Percentiles rank a stretch among this genome's conserved stretches.
phyloP scores from a whole-genome alignment of 306 rosid species.

The Ceratonia siliqua region DNA sequence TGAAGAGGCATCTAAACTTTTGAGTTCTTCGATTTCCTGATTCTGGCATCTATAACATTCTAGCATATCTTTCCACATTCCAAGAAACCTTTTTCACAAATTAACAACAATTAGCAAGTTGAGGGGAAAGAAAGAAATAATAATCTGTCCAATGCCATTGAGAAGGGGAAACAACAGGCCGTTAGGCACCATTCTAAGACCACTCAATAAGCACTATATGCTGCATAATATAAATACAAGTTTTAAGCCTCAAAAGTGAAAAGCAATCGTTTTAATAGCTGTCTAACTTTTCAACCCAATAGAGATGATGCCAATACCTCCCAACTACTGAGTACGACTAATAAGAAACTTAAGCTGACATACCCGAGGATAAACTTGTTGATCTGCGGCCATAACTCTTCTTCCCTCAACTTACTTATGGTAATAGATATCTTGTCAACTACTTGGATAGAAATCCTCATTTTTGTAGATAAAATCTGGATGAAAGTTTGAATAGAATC shows the following conservation, averaged over 20 bases:
- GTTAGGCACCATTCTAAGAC: neutral
- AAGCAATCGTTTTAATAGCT: neutral
- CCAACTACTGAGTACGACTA: neutral
- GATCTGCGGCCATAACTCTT: constrained; percentile 75
- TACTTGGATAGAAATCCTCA: constrained; percentile 77
- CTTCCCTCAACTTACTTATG: constrained; percentile 70
- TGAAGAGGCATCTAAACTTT: constrained; percentile 37
- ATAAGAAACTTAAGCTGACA: neutral
- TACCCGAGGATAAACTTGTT: constrained; percentile 67
- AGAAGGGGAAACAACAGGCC: neutral
- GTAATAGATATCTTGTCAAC: constrained; percentile 74
- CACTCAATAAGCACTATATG: too few species aligned
- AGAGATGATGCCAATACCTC: neutral
- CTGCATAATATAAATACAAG: too few species aligned
- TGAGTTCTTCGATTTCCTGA: constrained; percentile 50
- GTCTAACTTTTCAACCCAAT: neutral
- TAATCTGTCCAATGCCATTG: constrained; percentile 6
- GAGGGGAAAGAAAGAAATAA: neutral
- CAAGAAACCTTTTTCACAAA: constrained; percentile 50
- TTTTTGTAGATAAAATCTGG: constrained; percentile 47
- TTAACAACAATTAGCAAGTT: neutral
- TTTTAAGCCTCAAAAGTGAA: neutral
- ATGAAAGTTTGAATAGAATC: constrained; percentile 47
- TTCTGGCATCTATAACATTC: constrained; percentile 66
- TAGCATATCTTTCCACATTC: constrained; percentile 83